Evolutionary conservation across 1,284 basidiomycete genomes (phyloP), one percentile per base, ranked within the genome.

Genomic region (Puccinia sorghi): DNA sequence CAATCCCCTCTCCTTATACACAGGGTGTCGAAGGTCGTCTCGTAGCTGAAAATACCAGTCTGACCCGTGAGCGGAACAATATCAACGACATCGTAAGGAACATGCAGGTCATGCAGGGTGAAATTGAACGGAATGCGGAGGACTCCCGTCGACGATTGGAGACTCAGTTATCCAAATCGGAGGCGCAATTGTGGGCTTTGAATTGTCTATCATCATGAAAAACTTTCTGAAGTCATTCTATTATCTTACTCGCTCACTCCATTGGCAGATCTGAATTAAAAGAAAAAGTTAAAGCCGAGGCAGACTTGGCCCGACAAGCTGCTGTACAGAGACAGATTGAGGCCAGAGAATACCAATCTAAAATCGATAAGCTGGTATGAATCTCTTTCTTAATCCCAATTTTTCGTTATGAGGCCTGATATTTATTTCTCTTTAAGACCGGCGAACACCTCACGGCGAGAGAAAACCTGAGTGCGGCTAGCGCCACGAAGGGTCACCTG

Each of bases 21-120:
- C n/a, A n/a, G 92, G 89, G 89, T 80, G 88, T 91, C 17, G 92
- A 95, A 87, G 83, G 83, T 54, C 90, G 93, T 17, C 87, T 97
- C 22, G 88, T 92, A 8, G 90, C 93, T 70, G 94, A 97, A 85
- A 94, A 96, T 84, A 90, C 89, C 82, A 88, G 87, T 0, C 87
- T 97, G 1, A 87, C 90, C 7, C 87, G 90, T 81, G 94, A 97
- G 84, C 90, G 93, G 11, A 90, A 92, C 5, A 90, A 91, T 80
- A 87, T 97, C 11, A 90, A 92, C 22, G 92, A 94, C 83, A 87
- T 97, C 22, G 92, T 97, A 88, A 87, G 88, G 32, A 95, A 92
- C 82, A 90, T 95, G 39, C 92, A 93, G 85, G 90, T 89, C 82
- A 93, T 97, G 89, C 92, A 93, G 82, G 89, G 89, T 76, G 94